These are phyloP conservation scores for Dalechampia spathulata DNA, from an alignment of 441 rosid species.

Conservation along the genomic window DNA sequence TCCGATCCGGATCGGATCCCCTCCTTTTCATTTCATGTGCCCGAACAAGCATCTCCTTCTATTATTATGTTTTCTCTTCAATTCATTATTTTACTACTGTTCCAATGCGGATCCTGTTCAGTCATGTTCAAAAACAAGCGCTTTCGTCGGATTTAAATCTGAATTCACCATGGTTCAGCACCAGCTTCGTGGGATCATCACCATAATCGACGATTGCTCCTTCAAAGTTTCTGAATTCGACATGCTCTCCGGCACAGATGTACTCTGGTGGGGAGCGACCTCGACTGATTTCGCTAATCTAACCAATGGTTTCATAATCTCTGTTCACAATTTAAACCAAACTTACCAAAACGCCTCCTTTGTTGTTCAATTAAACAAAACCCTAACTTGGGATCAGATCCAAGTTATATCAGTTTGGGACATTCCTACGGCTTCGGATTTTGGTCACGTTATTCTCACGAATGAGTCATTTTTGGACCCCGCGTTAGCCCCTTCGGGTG, in stretches of 20 bases:
- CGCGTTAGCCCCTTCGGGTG: slow-evolving; percentile 17
- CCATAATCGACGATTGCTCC: slow-evolving; percentile 73
- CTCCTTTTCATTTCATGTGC: slow-evolving; percentile 29
- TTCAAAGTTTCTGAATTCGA: slow-evolving; percentile 73
- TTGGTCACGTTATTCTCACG: slow-evolving; percentile 62
- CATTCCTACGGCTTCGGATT: slow-evolving; percentile 55
- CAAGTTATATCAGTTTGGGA: slow-evolving; percentile 71
- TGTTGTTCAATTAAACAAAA: slow-evolving; percentile 36
- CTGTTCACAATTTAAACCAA: slow-evolving; percentile 52
- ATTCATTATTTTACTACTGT: slow-evolving; percentile 18
- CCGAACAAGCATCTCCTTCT: too few species aligned
- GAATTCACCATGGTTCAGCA: slow-evolving; percentile 79
- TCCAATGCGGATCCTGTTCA: slow-evolving; percentile 40
- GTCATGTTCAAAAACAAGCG: slow-evolving; percentile 49
- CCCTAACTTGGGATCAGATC: slow-evolving; percentile 62
- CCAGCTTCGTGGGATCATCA: slow-evolving; percentile 68
- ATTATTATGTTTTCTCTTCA: slow-evolving; percentile 25
- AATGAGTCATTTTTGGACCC: slow-evolving; percentile 34
- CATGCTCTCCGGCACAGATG: slow-evolving; percentile 71
- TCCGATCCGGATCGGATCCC: slow-evolving; percentile 26
- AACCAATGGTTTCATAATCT: slow-evolving; percentile 61
- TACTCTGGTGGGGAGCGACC: slow-evolving; percentile 77
- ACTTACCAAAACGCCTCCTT: slow-evolving; percentile 64
- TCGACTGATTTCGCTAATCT: slow-evolving; percentile 46
- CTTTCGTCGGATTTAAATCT: slow-evolving; percentile 49